These are phyloP conservation scores for Apiospora koreana DNA, from an alignment of 2,329 filamentous ascomycete species.

Conservation along the genomic window DNA sequence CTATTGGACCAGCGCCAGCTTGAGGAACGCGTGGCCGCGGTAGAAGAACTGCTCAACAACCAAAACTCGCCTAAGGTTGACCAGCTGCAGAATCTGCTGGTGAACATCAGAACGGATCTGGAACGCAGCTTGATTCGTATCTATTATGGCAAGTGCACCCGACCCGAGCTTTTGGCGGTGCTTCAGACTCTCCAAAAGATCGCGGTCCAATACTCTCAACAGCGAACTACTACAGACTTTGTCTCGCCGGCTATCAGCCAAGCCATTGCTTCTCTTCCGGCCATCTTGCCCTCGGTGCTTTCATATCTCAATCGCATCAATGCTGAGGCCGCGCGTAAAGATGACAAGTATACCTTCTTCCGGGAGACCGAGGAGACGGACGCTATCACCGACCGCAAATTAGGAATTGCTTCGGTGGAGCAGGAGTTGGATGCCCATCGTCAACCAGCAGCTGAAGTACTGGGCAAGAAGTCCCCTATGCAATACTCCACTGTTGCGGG, in stretches of 20 bases:
- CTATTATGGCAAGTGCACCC: constrained; percentile 94
- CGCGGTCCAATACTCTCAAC: constrained; percentile 70
- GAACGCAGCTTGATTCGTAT: constrained; percentile 93
- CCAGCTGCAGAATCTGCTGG: constrained; percentile 71
- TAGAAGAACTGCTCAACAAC: constrained; percentile 79
- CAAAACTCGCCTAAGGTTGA: constrained; percentile 69
- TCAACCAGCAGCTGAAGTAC: constrained; percentile 66
- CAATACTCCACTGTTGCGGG: constrained; percentile 83
- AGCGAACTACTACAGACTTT: constrained; percentile 71
- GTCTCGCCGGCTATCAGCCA: constrained; percentile 67
- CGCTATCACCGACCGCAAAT: constrained; percentile 82
- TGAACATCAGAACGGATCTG: constrained; percentile 74
- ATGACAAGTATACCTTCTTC: constrained; percentile 96
- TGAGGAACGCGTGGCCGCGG: constrained; percentile 78
- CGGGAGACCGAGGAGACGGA: constrained; percentile 85
- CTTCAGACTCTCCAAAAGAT: constrained; percentile 85
- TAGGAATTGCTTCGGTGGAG: constrained; percentile 90
- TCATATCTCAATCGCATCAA: constrained; percentile 85
- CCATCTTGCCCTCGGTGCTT: constrained; percentile 72
- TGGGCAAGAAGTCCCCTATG: constrained; percentile 70
- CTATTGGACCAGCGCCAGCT: constrained; percentile 75
- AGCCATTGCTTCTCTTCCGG: constrained; percentile 74
- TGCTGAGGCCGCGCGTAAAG: constrained; percentile 73
- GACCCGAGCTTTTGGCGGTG: constrained; percentile 82
- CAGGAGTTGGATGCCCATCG: constrained; percentile 82